Percentiles rank a stretch among this genome's conserved stretches.
These are phyloP conservation scores for Paulownia fortunei DNA, from an alignment of 257 asterid species.

Conservation along the genomic window DNA sequence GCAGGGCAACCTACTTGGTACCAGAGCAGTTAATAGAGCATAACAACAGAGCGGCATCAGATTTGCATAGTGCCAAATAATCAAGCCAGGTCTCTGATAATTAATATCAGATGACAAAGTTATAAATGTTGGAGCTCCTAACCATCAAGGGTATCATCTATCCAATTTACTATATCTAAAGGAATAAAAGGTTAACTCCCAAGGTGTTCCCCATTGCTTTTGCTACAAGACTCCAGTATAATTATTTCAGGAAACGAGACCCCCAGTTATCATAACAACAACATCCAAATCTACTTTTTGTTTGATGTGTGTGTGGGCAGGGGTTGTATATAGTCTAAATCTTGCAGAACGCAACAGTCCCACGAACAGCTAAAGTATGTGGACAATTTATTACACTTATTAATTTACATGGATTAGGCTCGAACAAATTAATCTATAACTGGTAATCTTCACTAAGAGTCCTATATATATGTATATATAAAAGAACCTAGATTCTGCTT, in stretches of 20 bases:
- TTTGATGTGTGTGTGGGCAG: neutral
- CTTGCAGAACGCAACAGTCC: neutral
- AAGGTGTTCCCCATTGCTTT: neutral
- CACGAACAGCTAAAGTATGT: neutral
- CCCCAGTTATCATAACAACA: too few species aligned
- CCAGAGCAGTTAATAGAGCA: constrained; percentile 20
- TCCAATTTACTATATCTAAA: neutral
- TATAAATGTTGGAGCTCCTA: neutral
- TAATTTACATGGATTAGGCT: neutral
- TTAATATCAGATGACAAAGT: neutral
- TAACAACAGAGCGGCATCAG: neutral
- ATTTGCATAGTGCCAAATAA: neutral
- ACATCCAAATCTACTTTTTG: neutral
- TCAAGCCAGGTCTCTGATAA: neutral
- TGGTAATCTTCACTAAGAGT: neutral
- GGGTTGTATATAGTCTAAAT: neutral
- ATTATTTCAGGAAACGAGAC: neutral
- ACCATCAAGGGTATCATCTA: neutral
- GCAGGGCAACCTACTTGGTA: constrained; percentile 72
- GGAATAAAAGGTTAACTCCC: neutral
- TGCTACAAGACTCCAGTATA: neutral
- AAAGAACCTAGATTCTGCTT: too few species aligned
- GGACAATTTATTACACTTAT: neutral
- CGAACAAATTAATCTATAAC: neutral
- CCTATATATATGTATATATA: too few species aligned